Conservation (phyloP, 352 stramenopile genomes). For the Phytophthora sp. region DNA sequence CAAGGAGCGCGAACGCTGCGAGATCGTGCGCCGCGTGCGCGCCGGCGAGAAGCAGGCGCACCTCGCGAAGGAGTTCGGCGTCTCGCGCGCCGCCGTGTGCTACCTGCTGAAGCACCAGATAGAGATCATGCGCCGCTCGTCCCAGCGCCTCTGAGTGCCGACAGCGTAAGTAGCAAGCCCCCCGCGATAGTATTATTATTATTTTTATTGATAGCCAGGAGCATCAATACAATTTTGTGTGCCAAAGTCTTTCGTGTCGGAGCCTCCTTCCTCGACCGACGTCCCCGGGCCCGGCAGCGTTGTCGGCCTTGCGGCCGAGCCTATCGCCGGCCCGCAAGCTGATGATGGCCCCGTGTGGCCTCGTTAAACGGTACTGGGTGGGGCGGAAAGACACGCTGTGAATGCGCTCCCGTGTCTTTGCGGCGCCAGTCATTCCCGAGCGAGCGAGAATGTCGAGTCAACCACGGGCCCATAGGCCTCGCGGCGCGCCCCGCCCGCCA, state of each 20-base stretch:
- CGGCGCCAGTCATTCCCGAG: not conserved
- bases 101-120: constrained; percentile 71
- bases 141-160: constrained; percentile 36
- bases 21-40: constrained; percentile 67
- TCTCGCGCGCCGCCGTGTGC: constrained; percentile 66
- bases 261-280: not conserved
- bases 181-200: constrained; percentile 32
- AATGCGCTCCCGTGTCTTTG: constrained; percentile 21
- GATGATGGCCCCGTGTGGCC: not conserved
- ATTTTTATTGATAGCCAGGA: constrained; percentile 34
- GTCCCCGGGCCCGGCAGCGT: no score
- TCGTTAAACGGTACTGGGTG: constrained; percentile 19
- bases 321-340: no score
- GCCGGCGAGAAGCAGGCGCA: constrained; percentile 66
- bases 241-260: no score
- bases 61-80: constrained; percentile 69
- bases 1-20: constrained; percentile 64
- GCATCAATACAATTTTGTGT: constrained; percentile 35
- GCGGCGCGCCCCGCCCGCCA: no score
- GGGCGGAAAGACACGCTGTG: constrained; percentile 22
- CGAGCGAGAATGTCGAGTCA: constrained; percentile 1
- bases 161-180: not conserved
- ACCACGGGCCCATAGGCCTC: no score
- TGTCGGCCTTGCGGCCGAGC: no score
- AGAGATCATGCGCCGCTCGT: constrained; percentile 61